Conservation (phyloP, 1,284 basidiomycete genomes). For the Microbotryum violaceum region DNA sequence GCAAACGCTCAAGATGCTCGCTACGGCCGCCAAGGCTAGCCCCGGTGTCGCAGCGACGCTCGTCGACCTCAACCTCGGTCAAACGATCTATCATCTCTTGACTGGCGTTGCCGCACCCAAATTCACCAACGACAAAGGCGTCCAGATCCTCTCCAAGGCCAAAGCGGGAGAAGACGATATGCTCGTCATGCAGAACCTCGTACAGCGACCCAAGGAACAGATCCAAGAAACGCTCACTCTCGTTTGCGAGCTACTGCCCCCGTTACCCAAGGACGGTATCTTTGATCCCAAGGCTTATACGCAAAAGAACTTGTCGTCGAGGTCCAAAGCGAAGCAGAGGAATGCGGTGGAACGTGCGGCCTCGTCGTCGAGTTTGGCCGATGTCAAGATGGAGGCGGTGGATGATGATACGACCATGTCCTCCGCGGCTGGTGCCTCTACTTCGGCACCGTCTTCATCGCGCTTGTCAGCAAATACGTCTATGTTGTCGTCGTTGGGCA, state of each 20-base stretch:
- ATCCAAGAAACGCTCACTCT: conserved; percentile 84
- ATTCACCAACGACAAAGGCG: conserved; percentile 24
- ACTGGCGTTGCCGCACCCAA: conserved; percentile 64
- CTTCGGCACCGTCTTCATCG: conserved; percentile 8
- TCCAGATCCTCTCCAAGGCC: conserved; percentile 31
- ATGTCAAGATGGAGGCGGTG: conserved; percentile 28
- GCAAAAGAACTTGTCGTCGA: conserved; percentile 14
- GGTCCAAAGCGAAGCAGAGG: conserved; percentile 14
- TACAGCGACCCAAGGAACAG: conserved; percentile 92
- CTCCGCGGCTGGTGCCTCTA: background rate
- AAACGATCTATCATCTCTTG: conserved; percentile 83
- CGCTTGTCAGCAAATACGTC: conserved; percentile 3
- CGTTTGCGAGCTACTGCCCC: conserved; percentile 80
- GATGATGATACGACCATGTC: conserved; percentile 7
- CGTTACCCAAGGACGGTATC: conserved; percentile 62
- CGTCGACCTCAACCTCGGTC: conserved; percentile 80
- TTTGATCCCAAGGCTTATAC: conserved; percentile 35
- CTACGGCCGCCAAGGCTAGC: conserved; percentile 74
- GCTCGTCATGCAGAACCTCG: conserved; percentile 94
- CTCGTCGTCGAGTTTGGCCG: conserved; percentile 31
- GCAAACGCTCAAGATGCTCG: conserved; percentile 72
- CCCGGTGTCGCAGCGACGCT: conserved; percentile 75
- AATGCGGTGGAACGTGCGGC: background rate
- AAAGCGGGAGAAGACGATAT: conserved; percentile 54
- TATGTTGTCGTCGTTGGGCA: background rate